phyloP scores from a whole-genome alignment of 129 eudicot species.

The Flaveria sonorensis region DNA sequence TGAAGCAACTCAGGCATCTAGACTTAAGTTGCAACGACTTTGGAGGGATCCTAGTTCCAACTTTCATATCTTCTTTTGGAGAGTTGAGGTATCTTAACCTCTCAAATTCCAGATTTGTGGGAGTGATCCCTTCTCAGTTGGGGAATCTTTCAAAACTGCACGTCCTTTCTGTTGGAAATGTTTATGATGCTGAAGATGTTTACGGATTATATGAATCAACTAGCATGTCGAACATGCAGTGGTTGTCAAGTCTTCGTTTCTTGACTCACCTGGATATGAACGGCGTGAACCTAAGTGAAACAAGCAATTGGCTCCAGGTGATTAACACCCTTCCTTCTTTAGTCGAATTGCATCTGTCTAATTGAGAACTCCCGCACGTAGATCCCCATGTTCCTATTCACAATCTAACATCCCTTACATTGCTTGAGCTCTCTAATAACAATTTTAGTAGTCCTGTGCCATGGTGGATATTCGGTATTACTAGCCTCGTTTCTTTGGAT shows the following conservation, averaged over 20 bases:
- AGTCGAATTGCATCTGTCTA: neutral
- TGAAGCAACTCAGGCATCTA: slow-evolving; percentile 13
- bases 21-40: slow-evolving; percentile 23
- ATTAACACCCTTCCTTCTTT: slow-evolving; percentile 3
- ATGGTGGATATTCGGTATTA: neutral
- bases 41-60: slow-evolving; percentile 12
- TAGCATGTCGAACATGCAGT: neutral
- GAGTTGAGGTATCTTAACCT: slow-evolving; percentile 23
- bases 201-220: no score
- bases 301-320: slow-evolving; percentile 1
- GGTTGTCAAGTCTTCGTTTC: no score
- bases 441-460: neutral
- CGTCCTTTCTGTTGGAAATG: no score
- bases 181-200: no score
- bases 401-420: slow-evolving; percentile 1
- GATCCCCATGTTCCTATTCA: slow-evolving; percentile 1
- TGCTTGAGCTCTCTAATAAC: neutral
- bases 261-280: slow-evolving; percentile 15
- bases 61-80: neutral
- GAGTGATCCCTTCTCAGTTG: neutral
- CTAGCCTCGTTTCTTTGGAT: neutral
- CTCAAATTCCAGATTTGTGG: neutral
- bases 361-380: neutral
- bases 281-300: neutral
- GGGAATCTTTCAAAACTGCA: no score